Evolutionary conservation across 768 basidiomycete species (phyloP), one percentile per base, ranked within the genome.

Genomic region (Aureoboletus auriporus): DNA sequence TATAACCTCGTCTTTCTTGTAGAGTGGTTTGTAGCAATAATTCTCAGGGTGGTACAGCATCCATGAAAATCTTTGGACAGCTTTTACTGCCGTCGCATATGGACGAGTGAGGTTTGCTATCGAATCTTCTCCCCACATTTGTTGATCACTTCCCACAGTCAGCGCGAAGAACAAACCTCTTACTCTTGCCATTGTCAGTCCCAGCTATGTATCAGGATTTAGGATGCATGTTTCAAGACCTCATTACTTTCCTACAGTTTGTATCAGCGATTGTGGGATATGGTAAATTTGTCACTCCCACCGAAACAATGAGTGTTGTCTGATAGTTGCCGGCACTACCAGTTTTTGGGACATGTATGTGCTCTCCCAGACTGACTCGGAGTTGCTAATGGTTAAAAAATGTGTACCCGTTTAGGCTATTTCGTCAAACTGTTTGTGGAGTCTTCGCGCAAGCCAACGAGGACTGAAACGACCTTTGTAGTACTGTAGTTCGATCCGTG

Each of bases 81-180:
- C 23, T 57, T 57, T 35, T 57, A 57, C 29, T 57, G 51, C 14
- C 28, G 10, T 42, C 56, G 55, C 2, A 33, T 50, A 44, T 57
- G 56, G 56, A 49, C 40, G 8, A 53, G 56, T 57, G 23, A 42
- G 55, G 45, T 20, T 4, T 34, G 4, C 14, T 5, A 3, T 33
- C 12, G 13, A 14, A 20, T 27, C 34, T 1, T 12, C 10, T 4
- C 10, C 9, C 33, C 12, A 5, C 39, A 10, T 4, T 12, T 4
- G 29, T 0, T 44, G 4, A 39, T 14, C 7, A 26, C 17, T 37
- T 13, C 20, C 20, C 20, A n/a, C 16, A 58, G 57, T 58, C 13
- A 58, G 56, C 12, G 52, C 45, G 27, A 54, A 49, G 8, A 58
- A 58, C 13, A 58, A 51, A 20, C 10, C 1, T 14, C 4, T 58